These are phyloP conservation scores for Penicillium oxalicum DNA, from an alignment of 2,329 filamentous ascomycete genomes.

Conservation along the genomic window DNA sequence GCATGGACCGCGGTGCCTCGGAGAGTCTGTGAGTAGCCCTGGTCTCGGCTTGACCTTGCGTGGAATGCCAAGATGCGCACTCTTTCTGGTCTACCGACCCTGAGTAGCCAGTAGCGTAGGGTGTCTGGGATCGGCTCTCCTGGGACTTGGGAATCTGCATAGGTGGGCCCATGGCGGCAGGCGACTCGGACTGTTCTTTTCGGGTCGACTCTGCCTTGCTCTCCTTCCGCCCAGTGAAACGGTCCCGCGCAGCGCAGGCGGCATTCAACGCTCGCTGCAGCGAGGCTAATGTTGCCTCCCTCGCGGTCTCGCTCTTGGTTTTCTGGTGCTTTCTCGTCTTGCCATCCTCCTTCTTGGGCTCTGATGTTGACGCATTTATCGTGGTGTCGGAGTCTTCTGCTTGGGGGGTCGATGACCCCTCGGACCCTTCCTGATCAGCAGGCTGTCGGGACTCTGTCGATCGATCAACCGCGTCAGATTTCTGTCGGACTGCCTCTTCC, in stretches of 20 bases:
- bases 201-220: conserved; percentile 14
- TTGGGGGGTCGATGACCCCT: conserved; percentile 25
- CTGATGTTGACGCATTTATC: conserved; percentile 13
- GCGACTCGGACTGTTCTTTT: conserved; percentile 26
- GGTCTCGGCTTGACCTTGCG: conserved; percentile 18
- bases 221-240: conserved; percentile 21
- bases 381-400: conserved; percentile 16
- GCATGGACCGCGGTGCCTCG: conserved; percentile 13
- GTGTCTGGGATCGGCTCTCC: conserved; percentile 12
- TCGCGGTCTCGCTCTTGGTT: conserved; percentile 33
- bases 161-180: conserved; percentile 23
- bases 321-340: conserved; percentile 33
- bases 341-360: conserved; percentile 14
- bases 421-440: conserved; percentile 19
- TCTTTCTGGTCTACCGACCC: conserved; percentile 28
- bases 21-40: conserved; percentile 16
- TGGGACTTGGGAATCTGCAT: conserved; percentile 9
- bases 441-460: conserved; percentile 20
- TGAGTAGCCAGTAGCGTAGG: conserved; percentile 20
- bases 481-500: conserved; percentile 30
- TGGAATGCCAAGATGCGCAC: conserved; percentile 24
- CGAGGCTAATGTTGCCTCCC: conserved; percentile 41
- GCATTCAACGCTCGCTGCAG: conserved; percentile 41
- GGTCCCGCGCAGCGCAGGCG: conserved; percentile 35
- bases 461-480: conserved; percentile 23